Evolutionary conservation across 2,329 filamentous ascomycete genomes (phyloP), one percentile per base, ranked within the genome.

Genomic region (Capronia epimyces): DNA sequence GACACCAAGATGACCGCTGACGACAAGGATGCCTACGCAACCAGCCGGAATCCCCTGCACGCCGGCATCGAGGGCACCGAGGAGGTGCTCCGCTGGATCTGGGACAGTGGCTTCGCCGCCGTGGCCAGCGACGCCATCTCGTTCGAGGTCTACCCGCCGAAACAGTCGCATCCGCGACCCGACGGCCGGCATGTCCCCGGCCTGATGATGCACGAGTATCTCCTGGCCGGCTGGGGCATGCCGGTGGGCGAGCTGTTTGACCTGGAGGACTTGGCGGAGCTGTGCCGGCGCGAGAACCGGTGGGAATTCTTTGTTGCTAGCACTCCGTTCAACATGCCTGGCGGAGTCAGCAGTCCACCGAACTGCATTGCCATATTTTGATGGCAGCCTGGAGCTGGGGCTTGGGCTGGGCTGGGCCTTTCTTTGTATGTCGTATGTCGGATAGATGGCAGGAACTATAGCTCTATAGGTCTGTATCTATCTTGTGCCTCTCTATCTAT

Each of bases 31-130:
- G 61, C 64, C 5, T 62, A 63, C 4, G 55, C 58, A 0, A 50
- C 62, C 0, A 66, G 67, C 0, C 63, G 68, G 1, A 66, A 37
- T n/a, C 53, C 53, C 18, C 48, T 50, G 25, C 53, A 57, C 21
- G 44, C 71, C 48, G 78, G 77, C 1, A 67, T 80, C 1, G 70
- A 77, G 43, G 73, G 74, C 0, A 72, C 71, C 2, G 67, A 73
- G 13, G 70, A 69, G 3, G 74, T 72, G 5, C 67, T 80, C 12
- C 69, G 71, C 31, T 83, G 79, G 79, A 66, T 82, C 15, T 82
- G 79, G 78, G 74, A 81, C 47, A 70, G 75, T 43, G 66, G 70
- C 12, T 80, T 83, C 57, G 67, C 77, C 0, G 80, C 79, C 1
- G 72, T 81, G 0, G 80, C 74, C 0, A 75, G 79, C 1, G 80